Conservation (phyloP, 768 basidiomycete genomes). For the Tephrocybe sp. region DNA sequence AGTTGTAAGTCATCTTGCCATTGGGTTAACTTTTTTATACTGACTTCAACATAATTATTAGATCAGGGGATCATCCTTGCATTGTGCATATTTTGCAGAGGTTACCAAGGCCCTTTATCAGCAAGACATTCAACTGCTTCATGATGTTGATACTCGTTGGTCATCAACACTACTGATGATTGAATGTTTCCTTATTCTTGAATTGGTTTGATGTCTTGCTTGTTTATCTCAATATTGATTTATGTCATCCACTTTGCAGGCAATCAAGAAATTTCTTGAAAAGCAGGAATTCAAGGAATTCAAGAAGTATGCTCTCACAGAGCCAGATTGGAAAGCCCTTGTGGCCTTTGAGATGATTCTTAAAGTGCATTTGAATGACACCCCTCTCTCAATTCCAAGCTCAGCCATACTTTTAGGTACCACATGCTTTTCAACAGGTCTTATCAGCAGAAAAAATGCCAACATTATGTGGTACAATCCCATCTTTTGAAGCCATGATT, state of each 20-base stretch:
- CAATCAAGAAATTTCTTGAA: conserved; percentile 23
- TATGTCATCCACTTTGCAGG: conserved; percentile 18
- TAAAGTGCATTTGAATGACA: conserved; percentile 13
- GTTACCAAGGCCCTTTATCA: conserved; percentile 8
- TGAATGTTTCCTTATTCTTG: conserved; percentile 21
- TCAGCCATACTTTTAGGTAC: conserved; percentile 18
- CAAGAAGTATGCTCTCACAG: conserved; percentile 20
- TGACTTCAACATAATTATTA: conserved; percentile 8
- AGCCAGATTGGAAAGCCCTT: conserved; percentile 24
- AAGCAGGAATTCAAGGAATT: conserved; percentile 23
- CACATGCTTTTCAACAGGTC: conserved; percentile 24
- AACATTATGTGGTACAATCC: conserved; percentile 21
- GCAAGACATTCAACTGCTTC: conserved; percentile 20
- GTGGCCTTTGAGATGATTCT: conserved; percentile 21
- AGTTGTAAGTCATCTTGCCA: conserved; percentile 20
- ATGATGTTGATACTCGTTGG: conserved; percentile 28
- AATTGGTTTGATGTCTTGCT: conserved; percentile 16
- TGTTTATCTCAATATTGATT: neutral
- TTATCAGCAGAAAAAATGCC: conserved; percentile 22
- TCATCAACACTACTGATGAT: conserved; percentile 32
- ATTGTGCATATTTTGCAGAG: conserved; percentile 21
- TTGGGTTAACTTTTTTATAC: conserved; percentile 4
- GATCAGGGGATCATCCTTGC: conserved; percentile 25
- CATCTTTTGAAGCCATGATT: conserved; percentile 20
- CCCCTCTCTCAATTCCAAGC: neutral